Conservation (phyloP, 2,329 filamentous ascomycete species). For the Trichoderma semiorbis region DNA sequence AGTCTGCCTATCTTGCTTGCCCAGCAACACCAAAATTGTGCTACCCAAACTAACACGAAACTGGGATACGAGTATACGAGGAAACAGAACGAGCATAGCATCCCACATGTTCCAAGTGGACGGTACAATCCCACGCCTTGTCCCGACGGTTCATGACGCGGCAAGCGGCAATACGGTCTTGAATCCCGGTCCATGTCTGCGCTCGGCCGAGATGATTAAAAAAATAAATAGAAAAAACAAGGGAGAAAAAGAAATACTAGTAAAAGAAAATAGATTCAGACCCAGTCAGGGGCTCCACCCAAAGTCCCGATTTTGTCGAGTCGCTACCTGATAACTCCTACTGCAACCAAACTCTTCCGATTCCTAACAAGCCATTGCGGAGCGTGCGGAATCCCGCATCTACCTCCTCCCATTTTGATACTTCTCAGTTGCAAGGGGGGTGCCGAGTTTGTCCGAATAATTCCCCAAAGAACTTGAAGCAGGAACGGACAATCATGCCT, state of each 20-base stretch:
- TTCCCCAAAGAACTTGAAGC: not conserved
- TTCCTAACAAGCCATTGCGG: not conserved
- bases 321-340: slow-evolving; percentile 4
- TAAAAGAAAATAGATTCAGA: not conserved
- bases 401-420: not conserved
- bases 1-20: not conserved
- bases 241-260: not conserved
- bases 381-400: not conserved
- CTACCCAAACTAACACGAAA: not conserved
- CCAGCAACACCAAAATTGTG: not conserved
- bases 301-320: not conserved
- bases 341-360: not conserved
- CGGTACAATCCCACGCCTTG: not conserved
- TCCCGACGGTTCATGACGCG: not conserved
- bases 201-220: slow-evolving; percentile 2
- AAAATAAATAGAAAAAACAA: not conserved
- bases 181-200: not conserved
- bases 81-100: not conserved
- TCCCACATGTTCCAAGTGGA: not conserved
- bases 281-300: not conserved
- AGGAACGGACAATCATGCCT: not conserved
- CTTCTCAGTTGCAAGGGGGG: not conserved
- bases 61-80: not conserved
- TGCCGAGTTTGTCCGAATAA: not conserved
- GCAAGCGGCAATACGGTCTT: not conserved